Percentiles rank a stretch among this genome's conserved stretches.
phyloP scores from a whole-genome alignment of 2,329 filamentous ascomycete genomes.

The Stemphylium beticola region DNA sequence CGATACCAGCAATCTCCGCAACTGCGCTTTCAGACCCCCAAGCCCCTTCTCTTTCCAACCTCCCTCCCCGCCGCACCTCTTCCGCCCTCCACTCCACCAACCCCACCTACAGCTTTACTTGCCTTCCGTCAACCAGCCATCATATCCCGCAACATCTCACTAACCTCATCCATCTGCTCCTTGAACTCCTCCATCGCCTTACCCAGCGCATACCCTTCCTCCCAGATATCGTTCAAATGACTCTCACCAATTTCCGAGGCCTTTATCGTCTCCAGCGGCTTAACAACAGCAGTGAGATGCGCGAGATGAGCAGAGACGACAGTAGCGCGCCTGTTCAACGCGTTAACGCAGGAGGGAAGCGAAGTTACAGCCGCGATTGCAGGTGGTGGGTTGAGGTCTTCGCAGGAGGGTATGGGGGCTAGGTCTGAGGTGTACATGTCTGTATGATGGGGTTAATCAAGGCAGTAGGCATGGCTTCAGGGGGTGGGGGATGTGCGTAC shows the following conservation, averaged over 20 bases:
- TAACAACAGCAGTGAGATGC: slow-evolving; percentile 7
- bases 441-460: too few relatives aligned
- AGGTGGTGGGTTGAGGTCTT: background rate
- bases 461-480: background rate
- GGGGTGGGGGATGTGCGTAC: background rate
- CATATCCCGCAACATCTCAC: slow-evolving; percentile 16
- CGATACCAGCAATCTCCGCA: too few relatives aligned
- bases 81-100: background rate
- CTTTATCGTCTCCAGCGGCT: slow-evolving; percentile 6
- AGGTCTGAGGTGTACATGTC: too few relatives aligned
- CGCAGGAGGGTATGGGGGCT: too few relatives aligned
- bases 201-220: background rate
- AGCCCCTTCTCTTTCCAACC: background rate
- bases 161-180: slow-evolving; percentile 4
- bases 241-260: background rate
- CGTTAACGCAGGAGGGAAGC: slow-evolving; percentile 1
- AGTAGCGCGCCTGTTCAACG: slow-evolving; percentile 5
- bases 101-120: background rate
- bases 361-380: background rate
- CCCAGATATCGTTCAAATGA: slow-evolving; percentile 4
- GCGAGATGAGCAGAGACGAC: slow-evolving; percentile 4
- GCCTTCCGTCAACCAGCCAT: background rate
- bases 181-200: slow-evolving; percentile 6
- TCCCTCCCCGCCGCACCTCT: background rate
- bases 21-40: too few relatives aligned